Evolutionary conservation across 257 asterid species (phyloP), one percentile per base, ranked within the genome.

Genomic region (Gardenia jasminoides): DNA sequence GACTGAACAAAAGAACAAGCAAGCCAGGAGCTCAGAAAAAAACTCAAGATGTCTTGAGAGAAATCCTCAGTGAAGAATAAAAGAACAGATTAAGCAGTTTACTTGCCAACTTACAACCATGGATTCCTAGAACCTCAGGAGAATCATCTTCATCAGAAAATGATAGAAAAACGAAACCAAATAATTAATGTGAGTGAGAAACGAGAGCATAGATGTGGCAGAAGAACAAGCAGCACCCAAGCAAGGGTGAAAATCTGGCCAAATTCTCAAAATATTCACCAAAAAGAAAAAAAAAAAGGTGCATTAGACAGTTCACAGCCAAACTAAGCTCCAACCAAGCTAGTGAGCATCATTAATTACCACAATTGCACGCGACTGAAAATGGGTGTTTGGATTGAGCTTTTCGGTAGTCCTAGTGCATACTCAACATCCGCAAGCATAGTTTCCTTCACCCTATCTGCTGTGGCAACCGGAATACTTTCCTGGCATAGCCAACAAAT

Each of bases 391-490:
- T 78, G 77, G 79, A 93, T 88, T 72, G 97, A 88, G 77, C 82
- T 80, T 74, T 80, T 88, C 52, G 85, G 86, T 68, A 93, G 88
- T 69, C 99, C 98, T 78, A 95, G 83, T 73, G 99, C 98, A 78
- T 81, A 80, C 85, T 89, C 96, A 80, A 91, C 96, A 65, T 94
- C 98, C 81, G 88, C 88, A 76, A 95, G 89, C 97, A 95, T 95
- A 80, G 93, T 87, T 85, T 86, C 88, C 89, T 87, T 90, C 79
- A 95, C 98, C 85, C 84, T 93, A 81, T 91, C 97, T 10, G 91
- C 94, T 22, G 97, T 90, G 68, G 81, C 81, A 84, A 86, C 67
- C 72, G 99, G 99, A 82, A 95, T 87, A 81, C 94, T 95, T 84
- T 95, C 99, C 97, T 94, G 90, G 70, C 30, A 71, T 50, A 41